phyloP scores from a whole-genome alignment of 352 stramenopile species.

The Globisporangium alternatum region DNA sequence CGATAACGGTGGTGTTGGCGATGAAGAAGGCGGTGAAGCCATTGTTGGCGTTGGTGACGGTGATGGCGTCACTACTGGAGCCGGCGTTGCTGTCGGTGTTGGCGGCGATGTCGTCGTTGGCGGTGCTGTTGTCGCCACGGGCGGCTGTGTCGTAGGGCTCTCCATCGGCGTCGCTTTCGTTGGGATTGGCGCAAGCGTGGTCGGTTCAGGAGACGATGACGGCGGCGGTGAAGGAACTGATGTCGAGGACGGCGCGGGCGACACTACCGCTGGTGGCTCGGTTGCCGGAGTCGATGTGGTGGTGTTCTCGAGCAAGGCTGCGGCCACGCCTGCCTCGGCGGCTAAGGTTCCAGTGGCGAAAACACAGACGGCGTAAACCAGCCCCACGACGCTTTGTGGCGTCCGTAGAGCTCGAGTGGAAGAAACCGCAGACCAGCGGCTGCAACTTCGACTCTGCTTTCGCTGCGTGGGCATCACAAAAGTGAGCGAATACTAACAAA shows the following conservation, averaged over 20 bases:
- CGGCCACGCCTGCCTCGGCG: not conserved
- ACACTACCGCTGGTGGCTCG: not conserved
- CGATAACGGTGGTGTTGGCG: not conserved
- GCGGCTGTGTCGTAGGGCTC: not conserved
- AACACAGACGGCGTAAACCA: not conserved
- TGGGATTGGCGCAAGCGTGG: not conserved
- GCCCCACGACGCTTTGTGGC: not conserved
- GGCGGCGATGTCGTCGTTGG: not conserved
- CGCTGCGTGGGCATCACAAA: not conserved
- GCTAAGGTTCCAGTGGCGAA: not conserved
- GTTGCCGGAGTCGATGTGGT: not conserved
- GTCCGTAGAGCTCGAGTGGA: not conserved
- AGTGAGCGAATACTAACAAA: not conserved
- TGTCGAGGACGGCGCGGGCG: not conserved
- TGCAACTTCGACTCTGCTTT: not conserved
- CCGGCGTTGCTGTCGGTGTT: not conserved
- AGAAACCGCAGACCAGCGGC: not conserved
- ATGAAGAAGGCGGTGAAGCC: not conserved
- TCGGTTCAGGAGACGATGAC: not conserved
- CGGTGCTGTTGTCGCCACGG: not conserved
- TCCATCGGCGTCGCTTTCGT: not conserved
- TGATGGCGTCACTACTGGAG: not conserved
- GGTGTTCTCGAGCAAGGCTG: not conserved
- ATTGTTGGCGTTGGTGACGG: conserved; percentile 7
- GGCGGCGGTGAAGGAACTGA: not conserved